A percentile compares a stretch with the other conserved stretches of the same genome.
These are phyloP conservation scores for Kwoniella shivajii DNA, from an alignment of 1,284 basidiomycete species.

Conservation along the genomic window DNA sequence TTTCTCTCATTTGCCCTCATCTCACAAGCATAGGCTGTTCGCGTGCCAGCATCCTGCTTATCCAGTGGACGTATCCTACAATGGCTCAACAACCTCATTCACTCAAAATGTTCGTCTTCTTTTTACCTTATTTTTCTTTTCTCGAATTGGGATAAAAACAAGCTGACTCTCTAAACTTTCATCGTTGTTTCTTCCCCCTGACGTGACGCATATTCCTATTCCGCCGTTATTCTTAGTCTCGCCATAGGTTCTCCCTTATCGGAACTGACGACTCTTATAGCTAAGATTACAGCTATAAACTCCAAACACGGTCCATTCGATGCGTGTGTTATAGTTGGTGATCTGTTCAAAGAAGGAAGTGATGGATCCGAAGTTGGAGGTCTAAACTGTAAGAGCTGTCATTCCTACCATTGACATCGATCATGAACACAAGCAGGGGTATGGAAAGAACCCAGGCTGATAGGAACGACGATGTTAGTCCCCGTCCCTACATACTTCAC, in stretches of 20 bases:
- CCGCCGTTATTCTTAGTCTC: slow-evolving; percentile 61
- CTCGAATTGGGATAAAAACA: background rate
- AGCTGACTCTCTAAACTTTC: background rate
- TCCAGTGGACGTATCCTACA: too few species aligned
- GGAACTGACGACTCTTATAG: slow-evolving; percentile 69
- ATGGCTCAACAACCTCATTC: slow-evolving; percentile 33
- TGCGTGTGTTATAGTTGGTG: slow-evolving; percentile 80
- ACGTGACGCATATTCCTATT: slow-evolving; percentile 4
- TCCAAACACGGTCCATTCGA: slow-evolving; percentile 94
- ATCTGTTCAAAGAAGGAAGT: slow-evolving; percentile 76
- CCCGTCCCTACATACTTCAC: slow-evolving; percentile 92
- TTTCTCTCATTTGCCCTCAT: background rate
- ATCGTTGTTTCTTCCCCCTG: background rate
- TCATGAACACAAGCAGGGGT: background rate
- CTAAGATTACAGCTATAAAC: slow-evolving; percentile 84
- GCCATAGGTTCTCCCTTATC: slow-evolving; percentile 85
- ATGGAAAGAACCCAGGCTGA: background rate
- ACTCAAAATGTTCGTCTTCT: slow-evolving; percentile 32
- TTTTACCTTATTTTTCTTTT: background rate
- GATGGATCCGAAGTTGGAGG: slow-evolving; percentile 56
- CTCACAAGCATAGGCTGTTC: too few species aligned
- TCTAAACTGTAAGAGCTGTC: slow-evolving; percentile 36
- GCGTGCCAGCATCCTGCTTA: too few species aligned
- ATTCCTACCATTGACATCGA: slow-evolving; percentile 12
- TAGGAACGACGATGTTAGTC: slow-evolving; percentile 56